Conservation (phyloP, 2,329 filamentous ascomycete genomes). For the Lojkania enalia region DNA sequence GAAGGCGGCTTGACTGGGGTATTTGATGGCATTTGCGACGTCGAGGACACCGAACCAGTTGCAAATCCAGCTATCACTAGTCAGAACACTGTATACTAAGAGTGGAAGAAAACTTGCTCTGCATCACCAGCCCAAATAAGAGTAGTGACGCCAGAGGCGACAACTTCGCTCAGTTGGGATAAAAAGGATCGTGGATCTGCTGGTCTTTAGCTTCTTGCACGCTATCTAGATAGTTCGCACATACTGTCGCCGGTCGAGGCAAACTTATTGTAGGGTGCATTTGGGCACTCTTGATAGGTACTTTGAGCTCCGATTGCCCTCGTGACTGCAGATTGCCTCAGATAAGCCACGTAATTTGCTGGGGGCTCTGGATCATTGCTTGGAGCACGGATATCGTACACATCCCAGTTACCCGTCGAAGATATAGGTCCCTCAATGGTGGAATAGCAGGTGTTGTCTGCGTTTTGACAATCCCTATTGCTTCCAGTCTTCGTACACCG, state of each 20-base stretch:
- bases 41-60: constrained; percentile 48
- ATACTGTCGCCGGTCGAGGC: constrained; percentile 51
- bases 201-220: constrained; percentile 8
- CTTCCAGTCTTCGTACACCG: constrained; percentile 55
- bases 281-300: constrained; percentile 58
- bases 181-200: constrained; percentile 24
- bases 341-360: constrained; percentile 56
- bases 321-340: constrained; percentile 56
- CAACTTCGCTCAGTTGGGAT: constrained; percentile 21
- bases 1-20: constrained; percentile 44
- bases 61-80: constrained; percentile 31
- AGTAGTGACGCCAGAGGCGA: constrained; percentile 33
- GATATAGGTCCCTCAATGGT: constrained; percentile 56
- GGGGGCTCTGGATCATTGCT: constrained; percentile 59
- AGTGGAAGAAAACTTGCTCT: constrained; percentile 37
- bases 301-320: constrained; percentile 59
- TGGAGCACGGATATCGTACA: constrained; percentile 62
- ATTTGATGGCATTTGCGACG: constrained; percentile 42
- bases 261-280: constrained; percentile 49
- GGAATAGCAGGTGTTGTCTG: constrained; percentile 57
- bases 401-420: constrained; percentile 53
- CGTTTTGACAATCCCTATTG: constrained; percentile 54
- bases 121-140: constrained; percentile 50
- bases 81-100: too few relatives aligned
- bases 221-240: too few relatives aligned